Evolutionary conservation across 1,139 yeast species (phyloP).

Genomic region (Ashbya aceris): DNA sequence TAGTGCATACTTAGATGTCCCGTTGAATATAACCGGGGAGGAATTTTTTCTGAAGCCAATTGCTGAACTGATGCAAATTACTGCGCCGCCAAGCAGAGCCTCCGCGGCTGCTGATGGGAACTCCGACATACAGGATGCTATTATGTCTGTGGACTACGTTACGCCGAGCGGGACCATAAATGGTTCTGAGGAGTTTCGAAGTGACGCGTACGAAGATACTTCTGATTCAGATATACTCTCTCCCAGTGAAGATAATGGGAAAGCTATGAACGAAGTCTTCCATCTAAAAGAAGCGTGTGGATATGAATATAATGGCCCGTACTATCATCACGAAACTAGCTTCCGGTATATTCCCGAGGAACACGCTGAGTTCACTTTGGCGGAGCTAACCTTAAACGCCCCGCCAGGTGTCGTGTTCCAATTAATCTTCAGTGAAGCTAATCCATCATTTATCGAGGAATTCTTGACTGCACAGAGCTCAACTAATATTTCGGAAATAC

Average conservation of each 20-base stretch:
- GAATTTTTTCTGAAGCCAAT: slow-evolving; percentile 1
- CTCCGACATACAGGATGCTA: slow-evolving; percentile 26
- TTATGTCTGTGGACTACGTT: slow-evolving; percentile 35
- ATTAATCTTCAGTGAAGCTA: slow-evolving; percentile 59
- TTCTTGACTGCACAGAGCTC: slow-evolving; percentile 59
- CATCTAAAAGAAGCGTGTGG: slow-evolving; percentile 30
- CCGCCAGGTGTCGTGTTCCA: slow-evolving; percentile 72
- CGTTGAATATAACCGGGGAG: not conserved
- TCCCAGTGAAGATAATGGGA: slow-evolving; percentile 28
- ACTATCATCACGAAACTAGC: slow-evolving; percentile 40
- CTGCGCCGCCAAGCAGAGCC: slow-evolving; percentile 16
- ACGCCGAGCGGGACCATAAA: slow-evolving; percentile 14
- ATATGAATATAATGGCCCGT: slow-evolving; percentile 39
- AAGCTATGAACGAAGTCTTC: slow-evolving; percentile 20
- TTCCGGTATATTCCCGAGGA: slow-evolving; percentile 42
- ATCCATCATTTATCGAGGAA: slow-evolving; percentile 45
- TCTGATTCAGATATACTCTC: slow-evolving; percentile 18
- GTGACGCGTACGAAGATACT: slow-evolving; percentile 21
- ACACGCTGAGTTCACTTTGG: slow-evolving; percentile 44
- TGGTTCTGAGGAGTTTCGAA: slow-evolving; percentile 17
- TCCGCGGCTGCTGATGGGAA: slow-evolving; percentile 15
- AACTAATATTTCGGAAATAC: slow-evolving; percentile 47
- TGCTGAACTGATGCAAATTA: slow-evolving; percentile 6
- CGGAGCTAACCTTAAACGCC: slow-evolving; percentile 52
- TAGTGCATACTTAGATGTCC: not conserved